These are phyloP conservation scores for Trichomonas gallinae DNA, from an alignment of 208 protist species.

Conservation along the genomic window DNA sequence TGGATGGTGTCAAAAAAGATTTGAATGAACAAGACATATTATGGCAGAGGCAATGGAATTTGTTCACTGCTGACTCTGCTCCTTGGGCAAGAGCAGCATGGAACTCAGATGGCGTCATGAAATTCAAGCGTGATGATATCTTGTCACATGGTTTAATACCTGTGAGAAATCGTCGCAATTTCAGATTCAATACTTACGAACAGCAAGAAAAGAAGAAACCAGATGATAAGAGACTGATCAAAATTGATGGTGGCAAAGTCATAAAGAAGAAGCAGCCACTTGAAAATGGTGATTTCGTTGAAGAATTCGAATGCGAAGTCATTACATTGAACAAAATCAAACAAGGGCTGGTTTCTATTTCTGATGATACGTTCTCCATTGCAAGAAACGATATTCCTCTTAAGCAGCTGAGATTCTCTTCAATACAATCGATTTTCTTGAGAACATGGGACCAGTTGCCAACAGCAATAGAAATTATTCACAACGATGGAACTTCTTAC, in stretches of 20 bases:
- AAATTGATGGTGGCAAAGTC: not conserved
- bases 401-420: not conserved
- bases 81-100: not conserved
- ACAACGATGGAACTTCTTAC: not conserved
- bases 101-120: not conserved
- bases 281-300: not conserved
- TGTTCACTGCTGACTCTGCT: not conserved
- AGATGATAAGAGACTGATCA: not conserved
- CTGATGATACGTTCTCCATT: not conserved
- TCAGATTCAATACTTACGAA: not conserved
- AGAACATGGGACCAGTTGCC: not conserved
- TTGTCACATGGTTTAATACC: not conserved
- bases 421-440: not conserved
- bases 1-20: not conserved
- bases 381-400: not conserved
- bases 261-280: not conserved
- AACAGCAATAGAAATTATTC: not conserved
- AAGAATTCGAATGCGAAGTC: not conserved
- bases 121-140: not conserved
- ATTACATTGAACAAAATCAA: not conserved
- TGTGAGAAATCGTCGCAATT: not conserved
- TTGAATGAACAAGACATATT: not conserved
- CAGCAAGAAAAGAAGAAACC: not conserved
- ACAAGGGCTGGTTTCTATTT: not conserved
- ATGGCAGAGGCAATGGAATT: not conserved